Base-by-base conservation (phyloP, 345 rosid species). In the Litchi chinensis region DNA sequence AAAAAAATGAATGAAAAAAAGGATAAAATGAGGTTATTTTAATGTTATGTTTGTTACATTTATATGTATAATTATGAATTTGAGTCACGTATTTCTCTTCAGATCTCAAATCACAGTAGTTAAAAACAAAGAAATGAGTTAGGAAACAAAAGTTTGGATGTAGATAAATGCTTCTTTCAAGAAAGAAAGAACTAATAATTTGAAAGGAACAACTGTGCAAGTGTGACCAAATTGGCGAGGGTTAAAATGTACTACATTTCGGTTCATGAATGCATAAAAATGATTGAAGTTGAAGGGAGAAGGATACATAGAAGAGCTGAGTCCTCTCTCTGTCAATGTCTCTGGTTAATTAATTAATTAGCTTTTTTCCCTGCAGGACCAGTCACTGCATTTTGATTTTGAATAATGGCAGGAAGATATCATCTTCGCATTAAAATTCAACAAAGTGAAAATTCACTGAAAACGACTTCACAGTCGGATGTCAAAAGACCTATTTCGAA, bases 281-380 rank as follows among this genome's bases (percentile, higher is more conserved):
- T 68, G 62, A 74, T 68, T 79, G 70, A 68, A 68, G 69, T 59
- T 74, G 70, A 62, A 69, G 56, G 54, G 79, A 69, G 71, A 67
- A 39, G 40, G 8, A 11, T 5, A 22, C 21, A 60, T 52, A 1
- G 22, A n/a, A 18, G 26, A 68, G 57, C 79, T 57, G 73, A 66
- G 65, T 43, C 32, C 70, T 32, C 71, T 11, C 15, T 52, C 11
- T 59, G 64, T 59, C 24, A 59, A 8, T 26, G 22, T 4, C 6
- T 21, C 28, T 60, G 26, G 5, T 60, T 69, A 43, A n/a, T 60
- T 59, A 8, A 26, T 59, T 69, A 69, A 60, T 60, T n/a, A 9
- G 63, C 65, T 24, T 74, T 39, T 74, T 22, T 60, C 26, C 65
- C 28, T 60, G 11, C 69, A 63, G 43, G 41, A 73, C 21, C 68